Percentiles rank a stretch among this genome's conserved stretches.
Evolutionary conservation across 2,329 filamentous ascomycete species (phyloP).

Genomic region (Penicillium corylophilum): DNA sequence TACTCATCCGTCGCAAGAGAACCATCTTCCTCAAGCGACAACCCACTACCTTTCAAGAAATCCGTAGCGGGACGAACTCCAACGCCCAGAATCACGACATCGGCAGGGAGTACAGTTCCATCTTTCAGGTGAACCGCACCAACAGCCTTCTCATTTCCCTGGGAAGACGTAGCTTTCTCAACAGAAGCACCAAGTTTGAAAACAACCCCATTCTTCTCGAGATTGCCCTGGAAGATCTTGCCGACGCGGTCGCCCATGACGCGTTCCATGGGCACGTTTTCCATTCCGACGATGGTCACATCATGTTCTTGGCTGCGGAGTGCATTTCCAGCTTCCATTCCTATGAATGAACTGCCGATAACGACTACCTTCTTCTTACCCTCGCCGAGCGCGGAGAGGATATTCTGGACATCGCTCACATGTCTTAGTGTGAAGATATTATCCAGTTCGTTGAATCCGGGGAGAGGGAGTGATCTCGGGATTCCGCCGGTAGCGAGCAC

Average conservation of each 20-base stretch:
- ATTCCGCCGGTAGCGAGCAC: constrained; percentile 85
- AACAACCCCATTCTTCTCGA: constrained; percentile 85
- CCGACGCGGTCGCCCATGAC: constrained; percentile 83
- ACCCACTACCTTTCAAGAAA: constrained; percentile 67
- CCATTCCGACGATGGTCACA: constrained; percentile 86
- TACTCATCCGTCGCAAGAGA: constrained; percentile 77
- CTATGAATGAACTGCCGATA: constrained; percentile 92
- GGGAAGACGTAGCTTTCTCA: constrained; percentile 76
- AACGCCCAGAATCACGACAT: constrained; percentile 87
- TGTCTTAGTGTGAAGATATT: constrained; percentile 86
- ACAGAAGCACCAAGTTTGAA: constrained; percentile 82
- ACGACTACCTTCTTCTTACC: constrained; percentile 78
- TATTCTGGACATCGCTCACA: constrained; percentile 73
- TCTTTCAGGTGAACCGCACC: constrained; percentile 82
- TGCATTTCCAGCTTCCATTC: constrained; percentile 90
- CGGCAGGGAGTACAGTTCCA: constrained; percentile 78
- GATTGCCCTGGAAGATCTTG: constrained; percentile 70
- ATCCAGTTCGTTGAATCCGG: constrained; percentile 78
- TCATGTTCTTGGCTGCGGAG: constrained; percentile 72
- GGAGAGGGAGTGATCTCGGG: constrained; percentile 71
- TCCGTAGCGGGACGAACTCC: constrained; percentile 84
- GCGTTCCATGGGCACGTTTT: constrained; percentile 77
- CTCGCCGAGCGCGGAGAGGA: constrained; percentile 73
- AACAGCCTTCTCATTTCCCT: constrained; percentile 68
- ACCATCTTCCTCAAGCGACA: constrained; percentile 78